phyloP scores from a whole-genome alignment of 1,284 basidiomycete species.

The Mycosarcoma maydis region DNA sequence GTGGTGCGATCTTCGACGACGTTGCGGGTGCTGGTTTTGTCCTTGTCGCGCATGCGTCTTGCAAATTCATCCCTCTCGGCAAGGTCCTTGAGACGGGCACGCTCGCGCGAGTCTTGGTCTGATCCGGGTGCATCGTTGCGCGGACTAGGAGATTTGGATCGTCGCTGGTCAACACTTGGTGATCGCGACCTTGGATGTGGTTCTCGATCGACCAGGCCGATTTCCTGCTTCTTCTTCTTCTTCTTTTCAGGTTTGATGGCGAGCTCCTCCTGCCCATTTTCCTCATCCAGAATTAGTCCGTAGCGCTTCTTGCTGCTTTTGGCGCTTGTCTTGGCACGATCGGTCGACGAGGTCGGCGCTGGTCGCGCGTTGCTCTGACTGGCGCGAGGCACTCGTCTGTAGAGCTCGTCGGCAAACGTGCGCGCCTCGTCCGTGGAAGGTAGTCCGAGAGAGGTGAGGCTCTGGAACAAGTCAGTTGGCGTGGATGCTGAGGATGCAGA shows the following conservation, averaged over 20 bases:
- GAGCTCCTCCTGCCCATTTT: conserved; percentile 47
- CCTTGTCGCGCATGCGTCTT: conserved; percentile 82
- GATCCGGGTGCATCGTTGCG: conserved; percentile 9
- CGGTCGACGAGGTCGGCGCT: conserved; percentile 47
- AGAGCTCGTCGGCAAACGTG: conserved; percentile 81
- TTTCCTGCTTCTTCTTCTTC: conserved; percentile 74
- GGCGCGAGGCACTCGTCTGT: conserved; percentile 75
- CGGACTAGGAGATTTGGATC: conserved; percentile 8
- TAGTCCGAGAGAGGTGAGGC: conserved; percentile 81
- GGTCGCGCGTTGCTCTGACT: conserved; percentile 74
- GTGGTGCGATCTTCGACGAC: conserved; percentile 87
- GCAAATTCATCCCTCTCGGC: conserved; percentile 92
- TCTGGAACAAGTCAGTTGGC: conserved; percentile 78
- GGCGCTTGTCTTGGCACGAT: neutral
- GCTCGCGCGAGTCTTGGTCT: conserved; percentile 76
- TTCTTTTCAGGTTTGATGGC: conserved; percentile 66
- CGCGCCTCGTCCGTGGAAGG: conserved; percentile 81
- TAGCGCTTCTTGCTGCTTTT: conserved; percentile 52
- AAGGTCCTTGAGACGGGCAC: conserved; percentile 80
- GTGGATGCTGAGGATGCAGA: conserved; percentile 81
- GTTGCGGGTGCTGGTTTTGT: conserved; percentile 85
- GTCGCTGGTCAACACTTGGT: neutral
- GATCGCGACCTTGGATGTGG: neutral
- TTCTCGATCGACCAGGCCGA: conserved; percentile 74
- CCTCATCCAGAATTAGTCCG: conserved; percentile 52